Base-by-base conservation (phyloP, 2,329 filamentous ascomycete species). In the Fusarium vanettenii region DNA sequence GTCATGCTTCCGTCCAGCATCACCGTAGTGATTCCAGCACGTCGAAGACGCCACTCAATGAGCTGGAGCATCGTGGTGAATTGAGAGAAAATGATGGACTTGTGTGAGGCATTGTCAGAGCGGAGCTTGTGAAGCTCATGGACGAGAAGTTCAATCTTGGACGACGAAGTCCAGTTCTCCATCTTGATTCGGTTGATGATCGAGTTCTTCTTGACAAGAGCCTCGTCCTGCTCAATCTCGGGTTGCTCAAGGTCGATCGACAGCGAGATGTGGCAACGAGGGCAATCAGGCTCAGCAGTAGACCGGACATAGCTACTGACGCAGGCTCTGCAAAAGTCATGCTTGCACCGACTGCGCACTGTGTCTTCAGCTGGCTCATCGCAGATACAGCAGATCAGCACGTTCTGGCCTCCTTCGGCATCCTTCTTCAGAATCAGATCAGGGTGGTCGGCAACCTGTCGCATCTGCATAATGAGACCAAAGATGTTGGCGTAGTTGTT, bases 401-500 rank as follows among this genome's bases (percentile, higher is more conserved):
- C 88, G 74, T 98, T 98, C 82, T 98, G 95, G 3, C 95, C 95
- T 63, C 94, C 94, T 76, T 95, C 92, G 4, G 89, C 90, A 72
- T 96, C 91, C 85, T 97, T 98, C 86, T 96, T 97, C 71, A 98
- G 85, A 59, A 99, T 93, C 39, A 99, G 85, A 84, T 99, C 97
- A 0, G 97, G 97, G 81, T 99, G 97, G 76, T 99, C 97, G 9
- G 97, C 95, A 29, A 98, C 94, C 85, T 99, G 97, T 65, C 97
- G 93, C 96, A 99, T 98, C 83, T 98, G 95, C 95, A 98, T 98
- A 80, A 99, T 98, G 65, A 99, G 89, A 80, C 95, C 96, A 79
- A 99, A 99, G 75, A 99, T 98, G 82, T 99, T 99, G 85, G 97
- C 97, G 78, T 98, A 98, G 81, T 98, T 98, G 87, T 98, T 95